Percentiles rank a stretch among this genome's conserved stretches.
Conservation (phyloP, 345 rosid species). For the Citrus australasica region DNA sequence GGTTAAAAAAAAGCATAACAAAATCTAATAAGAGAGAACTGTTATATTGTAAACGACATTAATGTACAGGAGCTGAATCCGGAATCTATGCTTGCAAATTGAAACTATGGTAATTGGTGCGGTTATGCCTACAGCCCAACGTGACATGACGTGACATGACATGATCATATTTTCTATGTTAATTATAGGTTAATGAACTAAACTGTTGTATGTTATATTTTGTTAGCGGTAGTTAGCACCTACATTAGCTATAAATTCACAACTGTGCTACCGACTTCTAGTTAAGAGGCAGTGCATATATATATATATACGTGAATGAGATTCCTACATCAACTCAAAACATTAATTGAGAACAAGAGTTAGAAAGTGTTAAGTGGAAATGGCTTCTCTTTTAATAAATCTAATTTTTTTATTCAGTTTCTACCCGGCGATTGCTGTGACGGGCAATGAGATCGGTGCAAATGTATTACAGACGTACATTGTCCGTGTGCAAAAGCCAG, state of each 20-base stretch:
- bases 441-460: neutral
- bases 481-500: slow-evolving; percentile 28
- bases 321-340: neutral
- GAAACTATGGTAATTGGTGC: too few relatives aligned
- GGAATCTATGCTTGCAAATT: neutral
- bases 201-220: neutral
- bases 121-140: too few relatives aligned
- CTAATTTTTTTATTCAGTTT: slow-evolving; percentile 12
- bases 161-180: too few relatives aligned
- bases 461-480: slow-evolving; percentile 24
- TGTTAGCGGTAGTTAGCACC: neutral
- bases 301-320: neutral
- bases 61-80: neutral
- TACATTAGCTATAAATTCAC: neutral
- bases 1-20: too few relatives aligned
- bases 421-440: slow-evolving; percentile 9
- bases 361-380: neutral
- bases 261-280: neutral
- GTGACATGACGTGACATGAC: too few relatives aligned
- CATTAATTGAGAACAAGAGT: slow-evolving; percentile 5
- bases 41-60: neutral
- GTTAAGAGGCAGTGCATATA: neutral
- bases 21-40: too few relatives aligned
- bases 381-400: slow-evolving; percentile 6
- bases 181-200: neutral